Conservation (phyloP, 768 basidiomycete genomes). For the Lactarius tabidus region DNA sequence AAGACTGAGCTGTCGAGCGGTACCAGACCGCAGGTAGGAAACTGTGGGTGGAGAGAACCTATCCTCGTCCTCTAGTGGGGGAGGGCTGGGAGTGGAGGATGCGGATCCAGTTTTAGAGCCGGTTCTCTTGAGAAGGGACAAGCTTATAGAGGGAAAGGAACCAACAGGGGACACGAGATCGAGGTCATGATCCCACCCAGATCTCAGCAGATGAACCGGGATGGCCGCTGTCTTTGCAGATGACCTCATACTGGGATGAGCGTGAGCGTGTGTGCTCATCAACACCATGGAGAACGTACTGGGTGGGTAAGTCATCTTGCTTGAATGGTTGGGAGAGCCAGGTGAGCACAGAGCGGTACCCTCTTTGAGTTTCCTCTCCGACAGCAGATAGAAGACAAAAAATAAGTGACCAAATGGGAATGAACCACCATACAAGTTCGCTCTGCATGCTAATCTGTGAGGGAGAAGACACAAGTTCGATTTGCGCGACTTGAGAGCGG, state of each 20-base stretch:
- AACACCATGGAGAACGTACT: conserved; percentile 16
- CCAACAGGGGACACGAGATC: conserved; percentile 12
- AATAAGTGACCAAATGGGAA: conserved; percentile 23
- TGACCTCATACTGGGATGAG: not conserved
- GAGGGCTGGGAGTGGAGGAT: conserved; percentile 12
- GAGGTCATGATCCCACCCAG: conserved; percentile 25
- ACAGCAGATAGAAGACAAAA: conserved; percentile 16
- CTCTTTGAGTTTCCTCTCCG: conserved; percentile 21
- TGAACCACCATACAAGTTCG: conserved; percentile 26
- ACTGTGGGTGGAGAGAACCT: conserved; percentile 16
- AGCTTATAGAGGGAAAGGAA: conserved; percentile 10
- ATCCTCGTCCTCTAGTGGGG: conserved; percentile 11
- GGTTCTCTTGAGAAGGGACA: conserved; percentile 9
- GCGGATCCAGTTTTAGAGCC: conserved; percentile 17
- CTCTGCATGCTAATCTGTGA: conserved; percentile 5
- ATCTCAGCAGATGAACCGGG: conserved; percentile 23
- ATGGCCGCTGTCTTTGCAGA: conserved; percentile 5
- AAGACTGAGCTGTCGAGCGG: conserved; percentile 14
- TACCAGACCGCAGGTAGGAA: conserved; percentile 16
- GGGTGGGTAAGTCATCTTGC: conserved; percentile 12
- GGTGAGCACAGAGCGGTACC: conserved; percentile 7
- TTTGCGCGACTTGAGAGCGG: conserved; percentile 13
- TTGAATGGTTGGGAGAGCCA: conserved; percentile 10
- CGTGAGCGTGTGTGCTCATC: not conserved
- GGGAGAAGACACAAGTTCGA: conserved; percentile 10